Conservation (phyloP, 164 flowering plant species). For the Cinnamomum chago region DNA sequence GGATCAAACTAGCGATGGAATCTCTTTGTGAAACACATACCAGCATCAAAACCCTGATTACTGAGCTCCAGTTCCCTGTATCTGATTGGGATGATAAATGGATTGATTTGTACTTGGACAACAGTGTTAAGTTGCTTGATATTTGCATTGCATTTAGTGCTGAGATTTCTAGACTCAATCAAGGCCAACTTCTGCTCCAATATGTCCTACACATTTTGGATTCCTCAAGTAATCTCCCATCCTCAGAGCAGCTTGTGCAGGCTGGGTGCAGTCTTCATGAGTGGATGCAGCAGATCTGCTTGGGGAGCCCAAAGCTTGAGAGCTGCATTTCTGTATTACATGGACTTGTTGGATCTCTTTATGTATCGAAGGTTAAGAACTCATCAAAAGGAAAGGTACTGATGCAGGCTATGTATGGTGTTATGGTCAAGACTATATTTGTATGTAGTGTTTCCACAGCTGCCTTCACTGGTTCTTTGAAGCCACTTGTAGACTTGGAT, state of each 20-base stretch:
- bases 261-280: slow-evolving; percentile 55
- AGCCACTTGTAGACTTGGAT: slow-evolving; percentile 42
- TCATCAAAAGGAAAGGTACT: slow-evolving; percentile 77
- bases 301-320: slow-evolving; percentile 53
- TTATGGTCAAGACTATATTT: slow-evolving; percentile 63
- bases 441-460: slow-evolving; percentile 60
- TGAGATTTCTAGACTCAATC: slow-evolving; percentile 67
- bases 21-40: slow-evolving; percentile 62
- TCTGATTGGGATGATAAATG: slow-evolving; percentile 91
- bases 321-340: slow-evolving; percentile 40
- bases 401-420: slow-evolving; percentile 86
- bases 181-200: slow-evolving; percentile 66
- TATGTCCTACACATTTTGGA: slow-evolving; percentile 52
- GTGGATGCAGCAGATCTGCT: slow-evolving; percentile 56
- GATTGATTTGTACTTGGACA: slow-evolving; percentile 80
- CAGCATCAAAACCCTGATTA: slow-evolving; percentile 63
- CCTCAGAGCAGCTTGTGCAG: slow-evolving; percentile 34
- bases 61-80: slow-evolving; percentile 74
- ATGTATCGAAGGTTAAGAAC: slow-evolving; percentile 65
- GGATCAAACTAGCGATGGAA: slow-evolving; percentile 82
- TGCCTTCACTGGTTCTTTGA: slow-evolving; percentile 55
- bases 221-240: slow-evolving; percentile 11
- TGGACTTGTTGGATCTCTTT: slow-evolving; percentile 38
- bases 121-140: slow-evolving; percentile 82
- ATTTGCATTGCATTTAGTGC: slow-evolving; percentile 74